Percentiles rank a stretch among this genome's conserved stretches.
Conservation (phyloP, 2,329 filamentous ascomycete genomes). For the Pseudocercospora cruenta region DNA sequence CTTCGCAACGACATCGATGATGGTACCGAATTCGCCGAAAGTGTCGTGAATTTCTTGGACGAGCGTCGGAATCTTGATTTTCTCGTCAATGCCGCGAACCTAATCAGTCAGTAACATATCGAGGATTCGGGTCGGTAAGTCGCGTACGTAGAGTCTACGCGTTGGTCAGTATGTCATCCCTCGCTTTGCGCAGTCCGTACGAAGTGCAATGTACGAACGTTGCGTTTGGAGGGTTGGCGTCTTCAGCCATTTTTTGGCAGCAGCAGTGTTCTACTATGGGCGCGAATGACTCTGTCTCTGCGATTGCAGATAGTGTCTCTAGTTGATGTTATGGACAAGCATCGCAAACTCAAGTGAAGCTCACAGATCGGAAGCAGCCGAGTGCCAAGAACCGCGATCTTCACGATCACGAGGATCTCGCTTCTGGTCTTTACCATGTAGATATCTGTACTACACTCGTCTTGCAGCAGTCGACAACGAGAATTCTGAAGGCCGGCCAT, state of each 20-base stretch:
- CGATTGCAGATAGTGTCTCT: not conserved
- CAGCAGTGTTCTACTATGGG: not conserved
- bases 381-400: not conserved
- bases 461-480: not conserved
- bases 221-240: conserved; percentile 38
- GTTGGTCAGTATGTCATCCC: conserved; percentile 28
- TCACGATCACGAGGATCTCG: not conserved
- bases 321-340: not conserved
- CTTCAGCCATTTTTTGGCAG: conserved; percentile 25
- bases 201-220: conserved; percentile 49
- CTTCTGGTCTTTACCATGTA: not conserved
- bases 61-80: conserved; percentile 78
- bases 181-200: conserved; percentile 40
- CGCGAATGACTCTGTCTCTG: not conserved
- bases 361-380: conserved; percentile 4
- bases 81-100: conserved; percentile 86
- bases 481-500: no score
- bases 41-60: conserved; percentile 73
- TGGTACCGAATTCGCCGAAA: conserved; percentile 85
- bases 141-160: conserved; percentile 40
- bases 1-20: conserved; percentile 85
- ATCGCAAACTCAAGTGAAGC: not conserved
- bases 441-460: not conserved
- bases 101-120: conserved; percentile 33
- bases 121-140: not conserved